A percentile compares a stretch with the other conserved stretches of the same genome.
Conservation (phyloP, 1,284 basidiomycete genomes). For the Apiotrichum akiyoshidainum region DNA sequence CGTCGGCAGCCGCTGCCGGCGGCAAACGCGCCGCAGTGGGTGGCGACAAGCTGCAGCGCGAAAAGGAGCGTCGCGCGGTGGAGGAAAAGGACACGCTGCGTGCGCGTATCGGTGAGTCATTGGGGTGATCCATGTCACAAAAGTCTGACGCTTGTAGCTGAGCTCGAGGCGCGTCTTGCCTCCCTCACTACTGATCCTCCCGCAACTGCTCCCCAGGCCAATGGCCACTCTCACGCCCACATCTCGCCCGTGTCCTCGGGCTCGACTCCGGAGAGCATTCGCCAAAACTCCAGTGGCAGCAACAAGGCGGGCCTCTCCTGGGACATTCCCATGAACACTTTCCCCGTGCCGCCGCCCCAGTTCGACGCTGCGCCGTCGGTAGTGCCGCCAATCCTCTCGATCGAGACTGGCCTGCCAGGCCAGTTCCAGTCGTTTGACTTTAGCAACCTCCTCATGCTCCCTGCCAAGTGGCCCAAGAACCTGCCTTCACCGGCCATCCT, state of each 20-base stretch:
- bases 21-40: conserved; percentile 11
- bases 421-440: conserved; percentile 28
- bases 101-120: conserved; percentile 27
- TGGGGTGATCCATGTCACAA: not conserved
- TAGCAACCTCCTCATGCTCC: conserved; percentile 34
- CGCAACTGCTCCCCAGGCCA: too few species aligned
- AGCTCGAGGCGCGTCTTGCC: conserved; percentile 37
- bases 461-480: conserved; percentile 41
- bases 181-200: conserved; percentile 19
- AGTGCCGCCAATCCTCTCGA: conserved; percentile 8
- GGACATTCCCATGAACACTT: conserved; percentile 9
- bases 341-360: conserved; percentile 3
- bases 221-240: not conserved
- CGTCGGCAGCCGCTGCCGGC: not conserved
- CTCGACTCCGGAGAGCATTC: not conserved
- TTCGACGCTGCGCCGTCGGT: conserved; percentile 7
- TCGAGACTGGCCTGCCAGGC: conserved; percentile 16
- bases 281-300: not conserved
- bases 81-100: conserved; percentile 33
- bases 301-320: not conserved
- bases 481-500: conserved; percentile 42
- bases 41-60: conserved; percentile 18
- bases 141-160: conserved; percentile 24
- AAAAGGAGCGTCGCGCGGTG: conserved; percentile 25
- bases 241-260: conserved; percentile 4